phyloP scores from a whole-genome alignment of 23 red algal genomes.

The Pyropia yezoensis region DNA sequence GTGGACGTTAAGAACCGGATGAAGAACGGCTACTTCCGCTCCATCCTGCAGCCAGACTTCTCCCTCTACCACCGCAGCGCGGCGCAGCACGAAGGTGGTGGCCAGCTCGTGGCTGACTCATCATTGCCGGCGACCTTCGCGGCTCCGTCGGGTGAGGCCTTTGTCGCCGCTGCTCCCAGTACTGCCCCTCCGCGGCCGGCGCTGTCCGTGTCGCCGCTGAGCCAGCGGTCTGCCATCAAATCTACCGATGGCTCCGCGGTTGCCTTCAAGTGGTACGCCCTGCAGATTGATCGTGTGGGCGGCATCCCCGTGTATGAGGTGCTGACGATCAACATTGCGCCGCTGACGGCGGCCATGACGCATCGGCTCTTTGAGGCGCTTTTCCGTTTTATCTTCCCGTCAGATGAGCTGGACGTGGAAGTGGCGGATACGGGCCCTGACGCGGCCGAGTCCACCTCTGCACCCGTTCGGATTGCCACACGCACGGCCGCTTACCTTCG shows the following conservation, averaged over 20 bases:
- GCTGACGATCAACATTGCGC: conserved; percentile 70
- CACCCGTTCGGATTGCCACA: not conserved
- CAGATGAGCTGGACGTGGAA: not conserved
- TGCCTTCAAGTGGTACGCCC: conserved; percentile 75
- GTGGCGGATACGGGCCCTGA: not conserved
- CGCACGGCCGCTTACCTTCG: not conserved
- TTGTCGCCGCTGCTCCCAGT: too few species aligned
- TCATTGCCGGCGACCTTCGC: not conserved
- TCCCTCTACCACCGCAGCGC: not conserved
- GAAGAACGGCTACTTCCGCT: conserved; percentile 49
- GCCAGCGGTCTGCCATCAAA: conserved; percentile 37
- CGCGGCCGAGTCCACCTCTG: conserved; percentile 4
- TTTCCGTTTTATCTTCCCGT: conserved; percentile 47
- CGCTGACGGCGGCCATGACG: conserved; percentile 54
- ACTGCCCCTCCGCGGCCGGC: not conserved
- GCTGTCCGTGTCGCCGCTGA: not conserved
- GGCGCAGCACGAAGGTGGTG: not conserved
- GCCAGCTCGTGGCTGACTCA: too few species aligned
- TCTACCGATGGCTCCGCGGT: conserved; percentile 69
- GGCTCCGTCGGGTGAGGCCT: not conserved
- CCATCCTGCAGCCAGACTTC: conserved; percentile 40
- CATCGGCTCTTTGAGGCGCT: conserved; percentile 41
- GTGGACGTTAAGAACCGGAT: conserved; percentile 59
- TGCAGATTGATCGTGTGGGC: conserved; percentile 61
- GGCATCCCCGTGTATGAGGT: conserved; percentile 74